Percentiles rank a stretch among this genome's conserved stretches.
Evolutionary conservation across 108 stramenopile genomes (phyloP).

Genomic region (Nitzschia sp.): DNA sequence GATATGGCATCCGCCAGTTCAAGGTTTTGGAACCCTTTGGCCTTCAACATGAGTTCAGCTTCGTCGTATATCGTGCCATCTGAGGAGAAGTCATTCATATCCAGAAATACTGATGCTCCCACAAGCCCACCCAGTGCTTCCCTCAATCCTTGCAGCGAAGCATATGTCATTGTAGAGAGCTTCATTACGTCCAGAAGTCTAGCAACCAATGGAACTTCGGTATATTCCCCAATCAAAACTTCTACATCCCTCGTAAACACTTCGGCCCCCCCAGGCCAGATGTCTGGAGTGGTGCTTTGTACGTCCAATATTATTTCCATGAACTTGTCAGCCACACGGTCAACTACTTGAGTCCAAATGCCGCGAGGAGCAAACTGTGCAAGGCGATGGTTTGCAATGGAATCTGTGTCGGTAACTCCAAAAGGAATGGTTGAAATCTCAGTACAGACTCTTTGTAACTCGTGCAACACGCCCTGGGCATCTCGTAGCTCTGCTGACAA

Average conservation of each 20-base stretch:
- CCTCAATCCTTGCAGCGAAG: constrained; percentile 34
- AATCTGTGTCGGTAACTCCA: not conserved
- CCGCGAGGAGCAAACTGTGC: constrained; percentile 23
- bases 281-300: constrained; percentile 62
- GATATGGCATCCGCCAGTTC: constrained; percentile 68
- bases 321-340: constrained; percentile 55
- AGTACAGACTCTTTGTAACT: constrained; percentile 24
- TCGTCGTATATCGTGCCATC: constrained; percentile 65
- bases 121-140: constrained; percentile 54
- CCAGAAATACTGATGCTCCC: constrained; percentile 31
- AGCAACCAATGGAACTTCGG: constrained; percentile 33
- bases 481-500: constrained; percentile 61
- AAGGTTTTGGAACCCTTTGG: constrained; percentile 56
- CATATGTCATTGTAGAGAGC: constrained; percentile 46
- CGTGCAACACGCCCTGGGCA: constrained; percentile 36
- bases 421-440: constrained; percentile 7
- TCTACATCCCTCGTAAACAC: constrained; percentile 47
- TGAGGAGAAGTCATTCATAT: constrained; percentile 45
- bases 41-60: constrained; percentile 63
- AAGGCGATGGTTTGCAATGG: not conserved
- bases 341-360: constrained; percentile 34
- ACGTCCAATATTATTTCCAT: constrained; percentile 72
- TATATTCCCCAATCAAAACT: constrained; percentile 22
- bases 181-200: constrained; percentile 53
- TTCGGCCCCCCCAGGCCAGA: constrained; percentile 42